Base-by-base conservation (phyloP, 1,139 yeast genomes). In the Kurtzmaniella quercitrusa region DNA sequence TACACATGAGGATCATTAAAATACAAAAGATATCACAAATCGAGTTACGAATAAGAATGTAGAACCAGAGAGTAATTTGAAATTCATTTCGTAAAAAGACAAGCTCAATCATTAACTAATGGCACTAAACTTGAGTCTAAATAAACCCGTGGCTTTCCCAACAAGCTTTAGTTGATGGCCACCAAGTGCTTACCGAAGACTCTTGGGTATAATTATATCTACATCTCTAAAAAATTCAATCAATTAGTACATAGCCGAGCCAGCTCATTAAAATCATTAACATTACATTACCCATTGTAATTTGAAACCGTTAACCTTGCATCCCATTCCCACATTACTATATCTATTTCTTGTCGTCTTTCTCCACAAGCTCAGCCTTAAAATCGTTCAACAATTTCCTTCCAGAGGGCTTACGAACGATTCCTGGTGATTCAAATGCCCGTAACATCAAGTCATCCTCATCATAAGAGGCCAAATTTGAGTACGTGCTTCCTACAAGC, bases 401-500 rank as follows among this genome's bases (percentile, higher is more conserved):
- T 9, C 44, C 33, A 25, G 53, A 51, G 25, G 44, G 39, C 25
- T 19, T 31, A 27, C 43, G 43, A 38, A 41, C 55, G 52, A 14
- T 53, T 51, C 56, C 65, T 52, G 60, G 65, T 41, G 61, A 60
- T 45, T 71, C 75, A 46, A 69, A 66, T 40, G 70, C 71, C 41
- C 77, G 57, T 53, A 70, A 66, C 34, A 79, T 70, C 67, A 71
- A 73, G 50, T 81, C 85, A 51, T 80, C 85, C 49, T 79, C 82
- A 50, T 75, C 83, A 50, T 72, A 70, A 34, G 72, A 65, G 46
- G 63, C 66, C 44, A 71, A 57, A 15, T 58, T 47, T 14, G 57
- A 51, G 44, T 65, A 55, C 11, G 69, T 55, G 27, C 67, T 54
- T 19, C 73, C 63, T 16, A 64, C 55, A 48, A 70, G 63, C 2